Percentiles rank a stretch among this genome's conserved stretches.
Evolutionary conservation across 352 stramenopile genomes (phyloP).

Genomic region (Plasmopara viticola): DNA sequence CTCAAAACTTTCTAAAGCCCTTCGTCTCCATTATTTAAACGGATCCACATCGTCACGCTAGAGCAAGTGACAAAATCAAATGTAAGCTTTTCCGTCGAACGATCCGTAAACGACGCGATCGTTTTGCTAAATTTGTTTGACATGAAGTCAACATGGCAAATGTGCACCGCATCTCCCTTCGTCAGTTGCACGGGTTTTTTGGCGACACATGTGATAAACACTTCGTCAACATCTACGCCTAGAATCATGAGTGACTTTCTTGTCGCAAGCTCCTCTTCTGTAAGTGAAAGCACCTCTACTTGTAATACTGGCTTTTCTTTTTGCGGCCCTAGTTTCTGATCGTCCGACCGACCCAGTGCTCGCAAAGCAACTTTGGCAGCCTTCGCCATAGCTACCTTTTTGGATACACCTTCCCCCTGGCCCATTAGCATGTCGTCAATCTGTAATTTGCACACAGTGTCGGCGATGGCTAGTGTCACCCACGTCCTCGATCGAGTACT

Average conservation of each 20-base stretch:
- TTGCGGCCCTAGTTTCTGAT: slow-evolving; percentile 11
- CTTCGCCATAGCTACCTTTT: slow-evolving; percentile 78
- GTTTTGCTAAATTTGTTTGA: slow-evolving; percentile 35
- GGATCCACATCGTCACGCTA: slow-evolving; percentile 87
- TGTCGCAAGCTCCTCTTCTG: slow-evolving; percentile 17
- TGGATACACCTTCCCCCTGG: slow-evolving; percentile 58
- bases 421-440: slow-evolving; percentile 49
- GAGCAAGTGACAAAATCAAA: slow-evolving; percentile 78
- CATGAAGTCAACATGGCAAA: slow-evolving; percentile 55
- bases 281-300: slow-evolving; percentile 16
- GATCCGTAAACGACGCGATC: slow-evolving; percentile 39
- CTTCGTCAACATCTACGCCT: slow-evolving; percentile 66
- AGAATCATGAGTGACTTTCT: slow-evolving; percentile 49
- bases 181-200: slow-evolving; percentile 31
- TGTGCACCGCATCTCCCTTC: slow-evolving; percentile 37
- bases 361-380: slow-evolving; percentile 43
- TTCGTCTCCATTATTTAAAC: slow-evolving; percentile 79
- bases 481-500: slow-evolving; percentile 55
- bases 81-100: slow-evolving; percentile 24
- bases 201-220: slow-evolving; percentile 47
- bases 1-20: slow-evolving; percentile 69
- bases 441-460: slow-evolving; percentile 51
- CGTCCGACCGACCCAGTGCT: slow-evolving; percentile 9
- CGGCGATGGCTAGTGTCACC: slow-evolving; percentile 47
- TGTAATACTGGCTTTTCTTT: slow-evolving; percentile 1